Base-by-base conservation (phyloP, 306 rosid species). In the Dryas alaskensis region DNA sequence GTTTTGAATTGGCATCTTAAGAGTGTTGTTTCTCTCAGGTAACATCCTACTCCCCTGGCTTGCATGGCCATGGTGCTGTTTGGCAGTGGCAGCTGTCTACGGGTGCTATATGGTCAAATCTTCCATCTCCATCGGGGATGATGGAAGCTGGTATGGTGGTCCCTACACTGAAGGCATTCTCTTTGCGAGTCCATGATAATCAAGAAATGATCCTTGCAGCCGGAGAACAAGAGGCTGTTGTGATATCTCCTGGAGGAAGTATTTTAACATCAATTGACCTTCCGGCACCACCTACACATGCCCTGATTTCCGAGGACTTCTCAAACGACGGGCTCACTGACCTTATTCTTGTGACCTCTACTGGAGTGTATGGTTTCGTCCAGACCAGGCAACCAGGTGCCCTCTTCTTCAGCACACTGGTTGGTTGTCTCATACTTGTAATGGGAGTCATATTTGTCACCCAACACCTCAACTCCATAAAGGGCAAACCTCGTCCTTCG, bases 381-480 rank as follows among this genome's bases (percentile, higher is more conserved):
- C 99, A 95, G 83, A 92, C 98, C 59, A 79, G 98, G 84, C 99
- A 92, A 78, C 98, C 99, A 0, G 99, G 99, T 19, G 99, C 97
- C 60, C 90, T 95, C 77, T 95, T 95, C 81, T 95, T 95, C 87
- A 92, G 99, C 87, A 89, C 86, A 68, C 88, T 95, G 60, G 94
- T 95, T 39, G 99, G 99, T 10, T 89, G 95, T 81, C 99, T 95
- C 73, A 73, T 95, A 62, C 89, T 95, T 40, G 91, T 88, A 57
- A 95, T 95, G 99, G 99, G 87, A 66, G 87, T 95, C 66, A 83
- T 95, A 57, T 95, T 92, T 70, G 98, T 95, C 54, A 86, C 87
- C 53, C 99, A 95, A 73, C 97, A 95, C 90, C 80, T 95, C 80
- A 92, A 88, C 85, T 88, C 98, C 57, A 65, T 76, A 10, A 95